Evolutionary conservation across 2,329 filamentous ascomycete genomes (phyloP).

Genomic region (Paecilomyces dactylethromorphus): DNA sequence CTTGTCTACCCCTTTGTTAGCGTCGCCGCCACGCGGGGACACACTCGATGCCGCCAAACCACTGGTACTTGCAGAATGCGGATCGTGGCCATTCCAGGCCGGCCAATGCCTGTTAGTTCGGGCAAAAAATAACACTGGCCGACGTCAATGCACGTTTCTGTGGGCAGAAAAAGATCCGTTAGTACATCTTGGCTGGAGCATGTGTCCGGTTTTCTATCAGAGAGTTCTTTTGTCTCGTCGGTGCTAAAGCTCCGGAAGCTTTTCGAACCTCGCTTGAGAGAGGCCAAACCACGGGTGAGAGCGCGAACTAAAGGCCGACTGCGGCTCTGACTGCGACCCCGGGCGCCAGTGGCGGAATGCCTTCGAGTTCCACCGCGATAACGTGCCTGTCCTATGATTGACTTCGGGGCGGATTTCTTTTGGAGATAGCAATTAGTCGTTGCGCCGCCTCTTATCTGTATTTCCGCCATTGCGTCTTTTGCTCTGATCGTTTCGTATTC

Average conservation of each 20-base stretch:
- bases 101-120: background rate
- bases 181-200: background rate
- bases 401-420: background rate
- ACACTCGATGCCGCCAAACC: background rate
- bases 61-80: background rate
- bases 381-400: background rate
- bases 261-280: background rate
- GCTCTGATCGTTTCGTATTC: background rate
- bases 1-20: background rate
- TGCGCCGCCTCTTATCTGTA: background rate
- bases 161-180: background rate
- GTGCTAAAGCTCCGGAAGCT: background rate
- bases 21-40: background rate
- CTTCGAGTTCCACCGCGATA: background rate
- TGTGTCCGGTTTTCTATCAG: background rate
- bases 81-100: background rate
- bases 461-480: background rate
- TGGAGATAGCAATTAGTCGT: background rate
- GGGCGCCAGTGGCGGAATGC: background rate
- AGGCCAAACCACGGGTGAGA: background rate
- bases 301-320: background rate
- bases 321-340: background rate
- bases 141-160: background rate
- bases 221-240: background rate
- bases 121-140: background rate